A percentile compares a stretch with the other conserved stretches of the same genome.
phyloP scores from a whole-genome alignment of 208 protist species.

The Acanthamoeba triangularis region DNA sequence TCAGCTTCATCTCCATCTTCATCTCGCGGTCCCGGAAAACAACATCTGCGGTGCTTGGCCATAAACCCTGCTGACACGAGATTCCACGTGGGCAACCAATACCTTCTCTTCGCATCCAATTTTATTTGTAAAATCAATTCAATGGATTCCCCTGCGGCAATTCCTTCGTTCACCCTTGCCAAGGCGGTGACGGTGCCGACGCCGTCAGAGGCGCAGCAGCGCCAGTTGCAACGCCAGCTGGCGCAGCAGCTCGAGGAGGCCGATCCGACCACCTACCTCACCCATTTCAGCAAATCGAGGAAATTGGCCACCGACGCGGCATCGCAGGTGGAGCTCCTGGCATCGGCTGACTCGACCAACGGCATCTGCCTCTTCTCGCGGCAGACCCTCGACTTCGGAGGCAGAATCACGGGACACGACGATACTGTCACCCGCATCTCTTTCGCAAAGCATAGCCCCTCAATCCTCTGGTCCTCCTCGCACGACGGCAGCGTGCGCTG shows the following conservation, averaged over 20 bases:
- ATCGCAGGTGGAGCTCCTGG: background rate
- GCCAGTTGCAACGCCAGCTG: background rate
- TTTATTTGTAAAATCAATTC: background rate
- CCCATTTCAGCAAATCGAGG: slow-evolving; percentile 4
- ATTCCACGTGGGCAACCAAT: too few species aligned
- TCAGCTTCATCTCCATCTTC: too few species aligned
- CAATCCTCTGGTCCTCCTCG: slow-evolving; percentile 49
- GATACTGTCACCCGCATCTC: slow-evolving; percentile 23
- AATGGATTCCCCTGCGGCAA: background rate
- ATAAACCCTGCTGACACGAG: too few species aligned
- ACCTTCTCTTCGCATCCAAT: background rate
- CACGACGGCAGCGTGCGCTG: slow-evolving; percentile 36
- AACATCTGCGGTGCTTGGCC: too few species aligned
- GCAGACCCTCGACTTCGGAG: slow-evolving; percentile 47
- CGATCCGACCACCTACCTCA: slow-evolving; percentile 28
- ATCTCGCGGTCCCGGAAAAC: too few species aligned
- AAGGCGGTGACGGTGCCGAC: slow-evolving; percentile 19
- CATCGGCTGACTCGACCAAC: slow-evolving; percentile 13
- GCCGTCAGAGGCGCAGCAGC: background rate
- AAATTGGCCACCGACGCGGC: background rate
- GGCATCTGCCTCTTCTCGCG: slow-evolving; percentile 58
- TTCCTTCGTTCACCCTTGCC: background rate
- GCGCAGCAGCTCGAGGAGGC: slow-evolving; percentile 34
- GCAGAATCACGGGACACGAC: slow-evolving; percentile 18
- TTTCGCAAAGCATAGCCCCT: background rate